Conservation (phyloP, 2,329 filamentous ascomycete species). For the Chaetomiaceae sp. region DNA sequence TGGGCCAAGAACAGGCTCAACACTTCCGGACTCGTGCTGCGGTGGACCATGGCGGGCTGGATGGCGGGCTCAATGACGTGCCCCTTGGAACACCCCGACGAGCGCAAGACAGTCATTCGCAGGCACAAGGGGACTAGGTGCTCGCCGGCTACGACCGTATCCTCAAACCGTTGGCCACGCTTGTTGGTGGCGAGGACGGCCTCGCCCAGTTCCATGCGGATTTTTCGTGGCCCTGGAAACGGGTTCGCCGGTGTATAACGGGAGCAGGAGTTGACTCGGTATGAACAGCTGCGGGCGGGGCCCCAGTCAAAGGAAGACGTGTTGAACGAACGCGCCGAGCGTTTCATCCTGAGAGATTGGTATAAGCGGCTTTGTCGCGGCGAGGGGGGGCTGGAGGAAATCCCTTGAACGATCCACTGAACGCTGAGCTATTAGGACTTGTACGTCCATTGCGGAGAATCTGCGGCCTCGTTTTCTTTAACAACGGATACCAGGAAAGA, state of each 20-base stretch:
- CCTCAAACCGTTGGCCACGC: neutral
- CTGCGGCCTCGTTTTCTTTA: too few species aligned
- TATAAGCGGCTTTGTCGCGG: too few species aligned
- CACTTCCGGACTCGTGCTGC: neutral
- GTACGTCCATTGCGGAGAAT: too few species aligned
- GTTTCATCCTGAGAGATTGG: neutral
- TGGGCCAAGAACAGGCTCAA: neutral
- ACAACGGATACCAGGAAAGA: too few species aligned
- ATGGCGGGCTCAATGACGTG: too few species aligned
- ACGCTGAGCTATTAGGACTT: too few species aligned
- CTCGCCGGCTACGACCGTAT: constrained; percentile 7
- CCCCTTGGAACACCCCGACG: neutral
- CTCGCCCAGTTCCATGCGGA: constrained; percentile 1
- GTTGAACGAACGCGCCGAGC: constrained; percentile 3
- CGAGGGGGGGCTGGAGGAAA: too few species aligned
- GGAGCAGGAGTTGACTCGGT: neutral
- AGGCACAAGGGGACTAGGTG: neutral
- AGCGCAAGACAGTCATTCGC: neutral
- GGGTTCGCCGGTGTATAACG: neutral
- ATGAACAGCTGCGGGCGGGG: neutral
- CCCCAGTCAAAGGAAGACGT: neutral
- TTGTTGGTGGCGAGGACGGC: neutral
- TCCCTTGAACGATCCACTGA: too few species aligned
- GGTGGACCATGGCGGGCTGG: neutral
- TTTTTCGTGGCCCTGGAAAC: constrained; percentile 5